Conservation (phyloP, 2,329 filamentous ascomycete genomes). For the Cladosporium sp. region DNA sequence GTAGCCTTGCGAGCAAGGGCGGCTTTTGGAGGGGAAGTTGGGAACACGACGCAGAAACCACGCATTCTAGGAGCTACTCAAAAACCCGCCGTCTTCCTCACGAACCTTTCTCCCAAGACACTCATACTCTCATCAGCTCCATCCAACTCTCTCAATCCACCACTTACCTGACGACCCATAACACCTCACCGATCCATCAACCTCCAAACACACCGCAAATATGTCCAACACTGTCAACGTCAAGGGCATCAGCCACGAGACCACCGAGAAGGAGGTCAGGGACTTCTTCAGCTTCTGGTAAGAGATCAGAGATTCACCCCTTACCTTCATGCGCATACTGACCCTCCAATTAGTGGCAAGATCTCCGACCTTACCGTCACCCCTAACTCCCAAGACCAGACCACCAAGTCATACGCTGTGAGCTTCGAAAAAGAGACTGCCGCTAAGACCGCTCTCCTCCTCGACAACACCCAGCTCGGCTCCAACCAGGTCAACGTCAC, state of each 20-base stretch:
- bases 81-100: neutral
- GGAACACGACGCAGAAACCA: conserved; percentile 13
- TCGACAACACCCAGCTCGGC: conserved; percentile 95
- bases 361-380: conserved; percentile 80
- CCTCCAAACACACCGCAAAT: conserved; percentile 23
- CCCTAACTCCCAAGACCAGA: conserved; percentile 55
- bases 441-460: conserved; percentile 91
- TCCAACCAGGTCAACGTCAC: conserved; percentile 73
- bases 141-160: neutral
- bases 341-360: conserved; percentile 67
- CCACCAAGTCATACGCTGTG: conserved; percentile 81
- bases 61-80: neutral
- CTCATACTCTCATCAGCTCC: neutral
- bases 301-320: conserved; percentile 33
- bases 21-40: conserved; percentile 1
- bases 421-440: conserved; percentile 96
- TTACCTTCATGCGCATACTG: neutral
- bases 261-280: conserved; percentile 84
- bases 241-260: conserved; percentile 80
- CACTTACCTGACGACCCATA: neutral
- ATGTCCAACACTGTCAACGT: conserved; percentile 75
- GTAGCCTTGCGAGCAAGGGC: conserved; percentile 4
- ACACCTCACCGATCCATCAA: neutral
- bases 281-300: conserved; percentile 98
- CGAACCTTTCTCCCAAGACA: neutral